Percentiles rank a stretch among this genome's conserved stretches.
Evolutionary conservation across 306 rosid species (phyloP).

Genomic region (Echinosophora koreensis): DNA sequence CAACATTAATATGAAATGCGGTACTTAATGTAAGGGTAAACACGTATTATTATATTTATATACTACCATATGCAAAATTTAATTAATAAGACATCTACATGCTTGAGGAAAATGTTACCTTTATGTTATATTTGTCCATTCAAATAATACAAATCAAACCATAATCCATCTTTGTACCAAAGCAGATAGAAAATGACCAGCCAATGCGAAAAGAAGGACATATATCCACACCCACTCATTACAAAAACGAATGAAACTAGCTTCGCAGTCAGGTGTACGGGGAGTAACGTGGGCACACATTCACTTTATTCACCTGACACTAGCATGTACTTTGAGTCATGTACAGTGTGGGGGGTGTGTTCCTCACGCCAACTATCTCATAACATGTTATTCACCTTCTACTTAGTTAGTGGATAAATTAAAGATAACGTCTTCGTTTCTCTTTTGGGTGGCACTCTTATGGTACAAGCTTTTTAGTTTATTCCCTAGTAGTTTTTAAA

Average conservation of each 20-base stretch:
- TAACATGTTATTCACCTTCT: constrained; percentile 33
- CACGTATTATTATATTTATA: too few relatives aligned
- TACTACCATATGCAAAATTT: too few relatives aligned
- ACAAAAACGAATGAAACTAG: constrained; percentile 23
- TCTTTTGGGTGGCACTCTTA: constrained; percentile 55
- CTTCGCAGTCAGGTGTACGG: constrained; percentile 2
- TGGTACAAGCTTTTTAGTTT: constrained; percentile 53
- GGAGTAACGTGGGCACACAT: constrained; percentile 53
- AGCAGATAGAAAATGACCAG: constrained; percentile 39
- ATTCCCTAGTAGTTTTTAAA: constrained; percentile 41
- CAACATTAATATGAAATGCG: too few relatives aligned
- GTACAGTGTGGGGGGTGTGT: constrained; percentile 55
- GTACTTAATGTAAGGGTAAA: too few relatives aligned
- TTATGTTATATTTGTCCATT: too few relatives aligned
- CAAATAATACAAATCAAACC: neutral
- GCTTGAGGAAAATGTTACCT: too few relatives aligned
- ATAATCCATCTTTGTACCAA: constrained; percentile 36
- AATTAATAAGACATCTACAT: too few relatives aligned
- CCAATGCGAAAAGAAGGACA: constrained; percentile 27
- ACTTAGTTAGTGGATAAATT: constrained; percentile 40
- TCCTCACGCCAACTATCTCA: constrained; percentile 59
- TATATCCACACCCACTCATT: neutral
- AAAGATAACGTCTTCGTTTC: constrained; percentile 48
- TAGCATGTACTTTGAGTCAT: constrained; percentile 48
- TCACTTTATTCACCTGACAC: constrained; percentile 64